Base-by-base conservation (phyloP, 331 rosid genomes). In the Erythrophleum ivorense region DNA sequence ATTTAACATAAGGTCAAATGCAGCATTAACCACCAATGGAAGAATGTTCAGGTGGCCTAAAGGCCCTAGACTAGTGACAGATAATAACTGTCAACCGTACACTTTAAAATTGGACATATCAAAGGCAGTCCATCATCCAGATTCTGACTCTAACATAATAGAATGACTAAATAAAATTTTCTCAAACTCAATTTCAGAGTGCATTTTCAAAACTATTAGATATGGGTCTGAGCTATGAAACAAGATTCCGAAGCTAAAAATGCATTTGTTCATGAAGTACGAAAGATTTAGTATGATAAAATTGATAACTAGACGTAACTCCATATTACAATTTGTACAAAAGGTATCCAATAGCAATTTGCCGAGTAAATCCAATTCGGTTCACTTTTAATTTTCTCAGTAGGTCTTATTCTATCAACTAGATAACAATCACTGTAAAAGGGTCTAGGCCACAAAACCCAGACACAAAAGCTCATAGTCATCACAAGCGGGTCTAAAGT, bases 271-370 rank as follows among this genome's bases (percentile, higher is more conserved):
- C 55, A 75, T 41, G 7, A 24, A 59, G 57, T 24, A 41, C 1
- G 13, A 11, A n/a, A 45, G 9, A 2, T 48, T 14, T 48, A 77
- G 62, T 33, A 65, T 65, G 40, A 34, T 77, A 36, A 19, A 77
- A 77, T n/a, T 78, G 64, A 24, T 24, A 24, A 24, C 29, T 24
- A 24, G 29, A 24, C 29, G 29, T 24, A 24, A 24, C 29, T 24
- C 29, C 81, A 11, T 21, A 45, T 76, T 6, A 68, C 5, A 33
- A 29, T 6, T 43, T 52, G 43, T 24, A 53, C 34, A 21, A 24
- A 7, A 67, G 71, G 2, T 14, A 80, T 71, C 52, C 62, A 71
- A 58, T n/a, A 57, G 46, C 21, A 80, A 71, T 46, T 13, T 59
- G 29, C 13, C 19, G 1, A 43, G 29, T 10, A 29, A 48, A 77